Evolutionary conservation across 73 alveolate species (phyloP), one percentile per base, ranked within the genome.

Genomic region (Tetrahymena elliotti): DNA sequence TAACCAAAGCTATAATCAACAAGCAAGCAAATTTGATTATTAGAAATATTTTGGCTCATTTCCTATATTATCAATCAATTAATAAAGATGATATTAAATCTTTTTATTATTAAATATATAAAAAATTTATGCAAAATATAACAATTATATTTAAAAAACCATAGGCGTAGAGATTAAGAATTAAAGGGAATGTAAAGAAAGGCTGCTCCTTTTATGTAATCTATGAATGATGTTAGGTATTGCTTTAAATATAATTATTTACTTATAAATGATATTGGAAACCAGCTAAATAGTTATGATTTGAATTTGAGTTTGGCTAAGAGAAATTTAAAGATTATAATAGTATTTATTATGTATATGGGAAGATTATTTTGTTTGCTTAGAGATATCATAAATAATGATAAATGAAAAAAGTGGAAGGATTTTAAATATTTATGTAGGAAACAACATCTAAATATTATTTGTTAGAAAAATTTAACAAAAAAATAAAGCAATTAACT

Each of bases 151-250:
- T 27, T 94, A 8, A 8, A 47, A 47, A 47, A 47, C 82, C 82
- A 47, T 47, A 94, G 96, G 53, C 96, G 96, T 36, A 94, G 93
- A 94, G 96, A 94, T 39, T 16, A 34, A 24, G 96, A 94, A 35
- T 53, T 94, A 88, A 52, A 84, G 52, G 93, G 93, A 39, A 33
- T 94, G 84, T 53, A 94, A 34, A 94, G 96, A 35, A 94, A 94
- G 54, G 93, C 96, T 35, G 53, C 93, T n/a, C 96, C 96, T 52
- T 94, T 94, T 47, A 84, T 68, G 33, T 47, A 94, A 94, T 94
- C 96, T 8, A 94, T 94, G 95, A 33, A 39, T 83, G 96, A 94
- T 94, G 92, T 94, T 22, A 88, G 95, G 92, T 94, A 94, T 84
- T 84, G 93, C 37, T 47, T 47, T 47, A 27, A 47, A 47, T 47